phyloP scores from a whole-genome alignment of 176 grass and related monocot genomes.

The Puccinellia tenuiflora region DNA sequence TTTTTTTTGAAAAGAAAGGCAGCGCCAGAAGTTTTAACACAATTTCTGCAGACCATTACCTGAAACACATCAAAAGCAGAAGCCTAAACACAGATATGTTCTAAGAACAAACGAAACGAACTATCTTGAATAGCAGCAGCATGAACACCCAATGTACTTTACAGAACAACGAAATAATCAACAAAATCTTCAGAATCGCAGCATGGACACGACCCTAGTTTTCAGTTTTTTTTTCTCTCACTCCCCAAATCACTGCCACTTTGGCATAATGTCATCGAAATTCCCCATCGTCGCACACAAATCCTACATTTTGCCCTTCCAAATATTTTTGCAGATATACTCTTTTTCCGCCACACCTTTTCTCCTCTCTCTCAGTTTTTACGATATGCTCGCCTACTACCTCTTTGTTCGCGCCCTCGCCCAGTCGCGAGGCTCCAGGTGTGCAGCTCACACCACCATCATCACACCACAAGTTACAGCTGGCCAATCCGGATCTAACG shows the following conservation, averaged over 20 bases:
- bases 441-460: conserved; percentile 1
- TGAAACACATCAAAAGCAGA: background rate
- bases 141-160: conserved; percentile 10
- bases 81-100: background rate
- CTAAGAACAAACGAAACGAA: background rate
- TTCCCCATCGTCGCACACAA: conserved; percentile 18
- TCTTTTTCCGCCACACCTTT: conserved; percentile 1
- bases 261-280: conserved; percentile 27
- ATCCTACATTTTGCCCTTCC: conserved; percentile 1
- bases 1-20: background rate
- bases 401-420: conserved; percentile 21
- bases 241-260: conserved; percentile 2
- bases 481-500: conserved; percentile 45
- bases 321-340: conserved; percentile 9
- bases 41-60: background rate
- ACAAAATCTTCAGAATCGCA: conserved; percentile 38
- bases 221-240: background rate
- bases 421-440: conserved; percentile 21
- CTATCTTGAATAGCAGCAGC: background rate
- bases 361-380: background rate
- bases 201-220: conserved; percentile 3
- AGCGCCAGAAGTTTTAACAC: background rate
- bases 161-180: conserved; percentile 25
- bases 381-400: conserved; percentile 20
- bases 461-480: background rate